A percentile compares a stretch with the other conserved stretches of the same genome.
These are phyloP conservation scores for Microcyclospora pomicola DNA, from an alignment of 2,329 filamentous ascomycete genomes.

Conservation along the genomic window DNA sequence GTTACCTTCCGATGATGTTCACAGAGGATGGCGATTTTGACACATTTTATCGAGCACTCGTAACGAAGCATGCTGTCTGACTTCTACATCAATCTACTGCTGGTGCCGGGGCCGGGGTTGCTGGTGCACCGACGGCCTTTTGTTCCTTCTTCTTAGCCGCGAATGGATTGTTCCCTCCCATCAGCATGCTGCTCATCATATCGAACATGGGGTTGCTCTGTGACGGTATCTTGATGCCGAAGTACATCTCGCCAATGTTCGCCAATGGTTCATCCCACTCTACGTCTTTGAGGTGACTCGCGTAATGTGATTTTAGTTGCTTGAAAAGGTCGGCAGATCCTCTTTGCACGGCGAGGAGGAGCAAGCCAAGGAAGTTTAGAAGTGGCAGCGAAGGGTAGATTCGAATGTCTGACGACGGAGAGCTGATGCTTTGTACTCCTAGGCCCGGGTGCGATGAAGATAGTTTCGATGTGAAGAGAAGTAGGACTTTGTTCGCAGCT, in stretches of 20 bases:
- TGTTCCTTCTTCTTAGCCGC: conserved; percentile 29
- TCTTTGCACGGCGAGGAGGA: conserved; percentile 72
- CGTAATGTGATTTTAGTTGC: conserved; percentile 71
- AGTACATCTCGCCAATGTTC: conserved; percentile 92
- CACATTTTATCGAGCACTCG: no score
- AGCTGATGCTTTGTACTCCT: conserved; percentile 69
- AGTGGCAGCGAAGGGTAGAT: conserved; percentile 87
- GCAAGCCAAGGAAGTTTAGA: conserved; percentile 79
- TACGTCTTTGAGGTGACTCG: conserved; percentile 59
- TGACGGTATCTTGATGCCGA: conserved; percentile 73
- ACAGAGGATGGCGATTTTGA: no score
- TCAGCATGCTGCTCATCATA: conserved; percentile 95
- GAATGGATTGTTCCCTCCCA: conserved; percentile 52
- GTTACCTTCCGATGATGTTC: no score
- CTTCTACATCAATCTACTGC: conserved; percentile 16
- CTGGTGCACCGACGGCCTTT: conserved; percentile 33
- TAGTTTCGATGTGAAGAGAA: conserved; percentile 58
- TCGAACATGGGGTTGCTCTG: conserved; percentile 90
- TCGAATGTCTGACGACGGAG: conserved; percentile 53
- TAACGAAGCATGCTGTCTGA: not conserved
- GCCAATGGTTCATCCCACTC: conserved; percentile 66
- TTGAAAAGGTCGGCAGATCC: conserved; percentile 65
- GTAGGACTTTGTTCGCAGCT: conserved; percentile 70
- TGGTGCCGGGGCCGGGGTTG: conserved; percentile 22
- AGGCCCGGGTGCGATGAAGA: conserved; percentile 46